Base-by-base conservation (phyloP, 345 rosid genomes). In the Arabidopsis suecica region DNA sequence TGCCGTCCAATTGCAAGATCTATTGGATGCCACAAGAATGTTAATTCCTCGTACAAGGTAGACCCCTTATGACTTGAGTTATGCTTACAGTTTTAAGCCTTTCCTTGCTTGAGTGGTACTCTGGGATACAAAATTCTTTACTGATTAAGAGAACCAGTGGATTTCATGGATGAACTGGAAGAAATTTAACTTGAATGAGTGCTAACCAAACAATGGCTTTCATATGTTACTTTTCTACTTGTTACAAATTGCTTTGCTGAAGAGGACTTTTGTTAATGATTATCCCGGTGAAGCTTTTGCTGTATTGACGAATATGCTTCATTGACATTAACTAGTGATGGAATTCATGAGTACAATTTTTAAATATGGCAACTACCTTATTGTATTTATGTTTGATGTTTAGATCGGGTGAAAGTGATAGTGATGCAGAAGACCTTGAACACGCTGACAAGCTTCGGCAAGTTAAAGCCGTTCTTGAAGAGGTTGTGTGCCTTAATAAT, bases 371-470 rank as follows among this genome's bases (percentile, higher is more conserved):
- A 53, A 30, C 67, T 56, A 16, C 32, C 34, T 77, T 64, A 40
- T 57, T 51, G 63, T 45, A 60, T 67, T 25, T 60, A 32, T 69
- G 18, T 76, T 80, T 82, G 62, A 41, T 78, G 55, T 76, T 65
- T 59, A 93, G 98, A 74, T 82, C 91, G 54, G 98, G 88, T 73
- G 98, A 88, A 83, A 89, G 98, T 87, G 99, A 96, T 66, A 93
- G 91, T 71, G 99, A 96, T 86, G 95, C 99, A 50, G 99, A 96
- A 83, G 99, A 90, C 81, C 67, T 88, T 71, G 99, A 96, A 83
- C 99, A 96, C 80, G 97, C 98, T 76, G 99, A 96, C 83, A 96
- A 93, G 88, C 93, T 96, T 83, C 96, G 96, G 40, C 99, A 91
- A 82, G 99, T 96, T 50, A 96, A 92, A 87, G 98, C 94, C 37